phyloP scores from a whole-genome alignment of 768 basidiomycete species.

The Pisolithus tinctorius region DNA sequence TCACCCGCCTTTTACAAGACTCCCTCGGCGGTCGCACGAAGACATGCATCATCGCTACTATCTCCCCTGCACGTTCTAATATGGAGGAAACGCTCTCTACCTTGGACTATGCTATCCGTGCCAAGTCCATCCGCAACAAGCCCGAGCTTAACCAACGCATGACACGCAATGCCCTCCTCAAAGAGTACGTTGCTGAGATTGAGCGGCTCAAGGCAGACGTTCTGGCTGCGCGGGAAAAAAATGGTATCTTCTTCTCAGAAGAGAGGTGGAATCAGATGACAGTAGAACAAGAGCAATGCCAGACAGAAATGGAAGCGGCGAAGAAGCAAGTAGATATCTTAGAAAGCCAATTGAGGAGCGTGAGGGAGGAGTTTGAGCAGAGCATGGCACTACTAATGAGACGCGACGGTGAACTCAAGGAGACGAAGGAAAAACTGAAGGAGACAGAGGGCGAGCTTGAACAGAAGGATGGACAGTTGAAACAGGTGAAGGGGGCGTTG shows the following conservation, averaged over 20 bases:
- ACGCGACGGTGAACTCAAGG: slow-evolving; percentile 68
- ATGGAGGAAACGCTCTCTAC: slow-evolving; percentile 97
- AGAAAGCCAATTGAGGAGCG: slow-evolving; percentile 72
- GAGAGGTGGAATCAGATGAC: slow-evolving; percentile 85
- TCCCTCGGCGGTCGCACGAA: slow-evolving; percentile 97
- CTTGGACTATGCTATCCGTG: slow-evolving; percentile 91
- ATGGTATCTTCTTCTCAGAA: slow-evolving; percentile 89
- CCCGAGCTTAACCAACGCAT: slow-evolving; percentile 94
- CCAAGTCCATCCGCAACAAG: slow-evolving; percentile 91
- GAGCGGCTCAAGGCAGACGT: slow-evolving; percentile 88
- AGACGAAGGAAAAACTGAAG: slow-evolving; percentile 50
- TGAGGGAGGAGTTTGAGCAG: slow-evolving; percentile 89
- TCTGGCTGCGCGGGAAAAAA: slow-evolving; percentile 89
- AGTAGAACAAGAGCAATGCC: slow-evolving; percentile 66
- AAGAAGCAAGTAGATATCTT: slow-evolving; percentile 76
- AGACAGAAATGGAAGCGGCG: slow-evolving; percentile 77
- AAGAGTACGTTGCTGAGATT: slow-evolving; percentile 91
- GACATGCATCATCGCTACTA: slow-evolving; percentile 95
- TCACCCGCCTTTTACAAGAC: slow-evolving; percentile 96
- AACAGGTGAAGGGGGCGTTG: slow-evolving; percentile 48
- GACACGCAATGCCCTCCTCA: slow-evolving; percentile 85
- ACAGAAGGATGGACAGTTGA: slow-evolving; percentile 51
- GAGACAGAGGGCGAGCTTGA: slow-evolving; percentile 47
- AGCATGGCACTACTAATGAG: slow-evolving; percentile 71
- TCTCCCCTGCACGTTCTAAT: slow-evolving; percentile 89